Evolutionary conservation across 169 alveolate species (phyloP).

Genomic region (Blepharisma undulans): DNA sequence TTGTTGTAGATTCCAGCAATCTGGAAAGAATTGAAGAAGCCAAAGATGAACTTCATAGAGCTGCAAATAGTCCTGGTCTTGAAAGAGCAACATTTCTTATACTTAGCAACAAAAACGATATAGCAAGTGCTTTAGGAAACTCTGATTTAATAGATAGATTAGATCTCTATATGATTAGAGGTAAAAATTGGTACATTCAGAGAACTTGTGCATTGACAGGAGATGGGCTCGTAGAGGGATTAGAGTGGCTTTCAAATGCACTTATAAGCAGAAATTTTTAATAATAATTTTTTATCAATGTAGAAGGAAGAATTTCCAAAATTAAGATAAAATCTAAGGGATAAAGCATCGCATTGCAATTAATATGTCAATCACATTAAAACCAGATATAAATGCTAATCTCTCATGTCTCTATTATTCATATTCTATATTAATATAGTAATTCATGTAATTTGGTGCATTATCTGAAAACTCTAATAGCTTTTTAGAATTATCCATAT

Average conservation of each 20-base stretch:
- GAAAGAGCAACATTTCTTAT: conserved; percentile 96
- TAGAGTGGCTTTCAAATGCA: conserved; percentile 96
- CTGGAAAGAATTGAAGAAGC: conserved; percentile 88
- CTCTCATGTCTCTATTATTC: no score
- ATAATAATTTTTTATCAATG: no score
- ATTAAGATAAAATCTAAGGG: no score
- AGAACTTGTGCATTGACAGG: conserved; percentile 99
- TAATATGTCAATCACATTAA: no score
- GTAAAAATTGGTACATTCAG: conserved; percentile 95
- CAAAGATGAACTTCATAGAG: conserved; percentile 91
- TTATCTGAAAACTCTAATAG: no score
- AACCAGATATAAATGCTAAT: no score
- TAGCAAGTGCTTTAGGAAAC: conserved; percentile 96
- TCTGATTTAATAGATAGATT: conserved; percentile 97
- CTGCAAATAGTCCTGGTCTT: conserved; percentile 94
- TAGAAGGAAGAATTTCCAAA: no score
- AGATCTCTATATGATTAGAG: conserved; percentile 88
- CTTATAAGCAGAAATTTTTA: conserved; percentile 8
- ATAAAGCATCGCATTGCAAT: no score
- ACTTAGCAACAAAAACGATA: conserved; percentile 99
- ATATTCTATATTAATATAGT: no score
- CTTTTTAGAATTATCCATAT: no score
- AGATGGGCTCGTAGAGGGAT: conserved; percentile 99
- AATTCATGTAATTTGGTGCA: no score
- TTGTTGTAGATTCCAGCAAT: conserved; percentile 97